Base-by-base conservation (phyloP, 1,284 basidiomycete species). In the Cryptococcus floricola region DNA sequence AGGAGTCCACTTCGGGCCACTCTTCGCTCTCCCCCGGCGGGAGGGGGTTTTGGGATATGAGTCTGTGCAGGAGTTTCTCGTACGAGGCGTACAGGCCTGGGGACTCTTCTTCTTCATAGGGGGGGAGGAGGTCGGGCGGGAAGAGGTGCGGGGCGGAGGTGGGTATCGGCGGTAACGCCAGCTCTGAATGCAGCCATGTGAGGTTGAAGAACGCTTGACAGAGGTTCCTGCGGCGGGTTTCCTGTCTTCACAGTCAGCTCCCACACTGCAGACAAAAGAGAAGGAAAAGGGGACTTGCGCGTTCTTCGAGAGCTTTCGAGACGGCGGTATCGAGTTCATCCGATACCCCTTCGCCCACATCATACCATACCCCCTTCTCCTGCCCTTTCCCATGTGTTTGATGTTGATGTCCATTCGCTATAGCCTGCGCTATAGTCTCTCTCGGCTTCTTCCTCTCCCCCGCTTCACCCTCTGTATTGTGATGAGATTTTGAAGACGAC, bases 121-220 rank as follows among this genome's bases (percentile, higher is more conserved):
- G 49, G 0, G 72, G 71, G 9, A 73, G 48, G 6, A 76, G 63
- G 14, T 68, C 59, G 12, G 54, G 25, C 3, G 72, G 71, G 47
- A 75, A 65, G 27, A 61, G 56, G 53, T 69, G 64, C 19, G 65
- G 62, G 19, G 53, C 53, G 31, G 31, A 34, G 8, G 41, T 42
- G 10, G 41, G 41, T 3, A 74, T 48, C 0, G 69, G 61, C 1
- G 71, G 71, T 14, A 77, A 58, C 10, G 59, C 62, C 14, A 77
- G 68, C 55, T 77, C 76, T 49, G 54, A 50, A 53, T 74, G 73
- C 23, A 73, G 61, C 64, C 69, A 77, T 8, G 65, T 59, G 4
- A 77, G 61, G 47, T 73, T 67, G 57, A 67, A 64, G 43, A 77
- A 65, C 10, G 57, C 48, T 12, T 65, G 59, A 47, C 68, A 61